phyloP scores from a whole-genome alignment of 1,284 basidiomycete species.

The Limonomyces culmigenus region DNA sequence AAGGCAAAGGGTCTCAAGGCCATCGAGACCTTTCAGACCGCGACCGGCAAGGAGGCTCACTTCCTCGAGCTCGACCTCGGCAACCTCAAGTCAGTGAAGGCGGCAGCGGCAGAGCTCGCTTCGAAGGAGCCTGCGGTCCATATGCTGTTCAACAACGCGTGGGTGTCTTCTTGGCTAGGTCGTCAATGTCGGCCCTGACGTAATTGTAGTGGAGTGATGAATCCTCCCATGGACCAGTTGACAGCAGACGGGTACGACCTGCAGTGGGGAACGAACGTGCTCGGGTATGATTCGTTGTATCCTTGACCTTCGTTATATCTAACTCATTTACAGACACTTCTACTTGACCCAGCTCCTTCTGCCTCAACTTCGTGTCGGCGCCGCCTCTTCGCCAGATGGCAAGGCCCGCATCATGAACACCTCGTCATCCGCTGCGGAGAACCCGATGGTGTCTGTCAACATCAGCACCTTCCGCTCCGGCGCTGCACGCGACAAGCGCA shows the following conservation, averaged over 20 bases:
- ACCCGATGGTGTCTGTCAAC: slow-evolving; percentile 7
- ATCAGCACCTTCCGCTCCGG: slow-evolving; percentile 15
- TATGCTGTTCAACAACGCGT: slow-evolving; percentile 21
- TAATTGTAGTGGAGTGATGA: slow-evolving; percentile 35
- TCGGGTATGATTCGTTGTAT: slow-evolving; percentile 21
- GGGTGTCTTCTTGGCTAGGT: slow-evolving; percentile 5
- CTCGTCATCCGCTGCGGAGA: slow-evolving; percentile 10
- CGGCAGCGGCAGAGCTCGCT: slow-evolving; percentile 20
- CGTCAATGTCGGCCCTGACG: not conserved
- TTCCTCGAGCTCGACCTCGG: slow-evolving; percentile 33
- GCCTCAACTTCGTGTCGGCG: slow-evolving; percentile 16
- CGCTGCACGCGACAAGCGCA: slow-evolving; percentile 12
- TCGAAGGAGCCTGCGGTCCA: slow-evolving; percentile 15
- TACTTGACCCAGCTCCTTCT: slow-evolving; percentile 27
- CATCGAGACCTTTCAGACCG: slow-evolving; percentile 21
- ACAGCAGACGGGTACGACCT: slow-evolving; percentile 41
- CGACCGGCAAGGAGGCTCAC: slow-evolving; percentile 18
- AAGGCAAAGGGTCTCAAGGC: slow-evolving; percentile 20
- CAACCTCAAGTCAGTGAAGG: slow-evolving; percentile 23
- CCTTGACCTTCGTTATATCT: not conserved
- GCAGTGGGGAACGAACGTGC: slow-evolving; percentile 45
- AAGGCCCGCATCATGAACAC: slow-evolving; percentile 21
- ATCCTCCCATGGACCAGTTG: slow-evolving; percentile 21
- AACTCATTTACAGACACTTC: slow-evolving; percentile 20
- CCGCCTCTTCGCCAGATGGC: slow-evolving; percentile 8